These are phyloP conservation scores for Coemansia sp. DNA, from an alignment of 192 early-diverging fungal species.

Conservation along the genomic window DNA sequence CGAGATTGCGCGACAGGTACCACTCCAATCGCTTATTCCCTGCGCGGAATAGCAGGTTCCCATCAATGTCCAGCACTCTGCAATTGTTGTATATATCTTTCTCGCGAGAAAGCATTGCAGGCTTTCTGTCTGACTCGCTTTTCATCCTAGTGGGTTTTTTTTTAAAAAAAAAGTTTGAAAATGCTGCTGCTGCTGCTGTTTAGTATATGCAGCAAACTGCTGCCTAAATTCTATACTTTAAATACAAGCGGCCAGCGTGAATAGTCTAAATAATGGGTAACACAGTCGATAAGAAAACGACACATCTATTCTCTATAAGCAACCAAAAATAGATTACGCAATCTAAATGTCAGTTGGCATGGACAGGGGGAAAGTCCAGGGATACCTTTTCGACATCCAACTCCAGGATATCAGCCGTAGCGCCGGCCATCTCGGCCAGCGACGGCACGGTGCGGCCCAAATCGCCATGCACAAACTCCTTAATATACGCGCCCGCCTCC, in stretches of 20 bases:
- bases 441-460: slow-evolving; percentile 79
- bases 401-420: slow-evolving; percentile 70
- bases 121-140: neutral
- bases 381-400: slow-evolving; percentile 86
- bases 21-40: slow-evolving; percentile 28
- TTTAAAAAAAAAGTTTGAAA: neutral
- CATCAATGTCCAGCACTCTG: slow-evolving; percentile 35
- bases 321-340: no score
- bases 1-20: slow-evolving; percentile 41
- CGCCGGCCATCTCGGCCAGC: slow-evolving; percentile 58
- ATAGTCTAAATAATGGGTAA: no score
- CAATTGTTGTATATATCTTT: slow-evolving; percentile 45
- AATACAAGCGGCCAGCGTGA: no score
- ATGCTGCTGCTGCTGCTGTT: no score
- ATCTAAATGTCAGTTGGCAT: neutral
- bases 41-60: slow-evolving; percentile 38
- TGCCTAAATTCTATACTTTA: no score
- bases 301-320: no score
- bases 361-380: slow-evolving; percentile 84
- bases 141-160: neutral
- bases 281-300: no score
- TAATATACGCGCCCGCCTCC: slow-evolving; percentile 84
- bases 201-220: no score
- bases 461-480: slow-evolving; percentile 97
- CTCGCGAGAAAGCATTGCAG: slow-evolving; percentile 15